These are phyloP conservation scores for Corrigiola litoralis DNA, from an alignment of 179 eudicot genomes.

Conservation along the genomic window DNA sequence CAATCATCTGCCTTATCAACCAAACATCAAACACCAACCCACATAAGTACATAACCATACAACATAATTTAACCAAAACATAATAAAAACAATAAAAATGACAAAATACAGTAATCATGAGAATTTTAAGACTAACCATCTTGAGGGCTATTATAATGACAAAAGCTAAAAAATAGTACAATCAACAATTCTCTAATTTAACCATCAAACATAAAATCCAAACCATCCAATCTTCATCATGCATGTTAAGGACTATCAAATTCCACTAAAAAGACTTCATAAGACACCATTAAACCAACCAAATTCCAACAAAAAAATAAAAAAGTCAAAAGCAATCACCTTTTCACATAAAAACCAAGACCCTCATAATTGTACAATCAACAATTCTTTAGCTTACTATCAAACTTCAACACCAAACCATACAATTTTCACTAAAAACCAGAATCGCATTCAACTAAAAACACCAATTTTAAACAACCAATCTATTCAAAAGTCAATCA, in stretches of 20 bases:
- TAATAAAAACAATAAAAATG: too few species aligned
- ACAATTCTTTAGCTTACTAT: not conserved
- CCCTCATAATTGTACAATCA: not conserved
- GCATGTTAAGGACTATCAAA: too few species aligned
- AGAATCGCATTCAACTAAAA: not conserved
- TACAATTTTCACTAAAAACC: too few species aligned
- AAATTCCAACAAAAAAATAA: not conserved
- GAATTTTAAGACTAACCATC: conserved; percentile 18
- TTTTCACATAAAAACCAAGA: too few species aligned
- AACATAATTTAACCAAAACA: too few species aligned
- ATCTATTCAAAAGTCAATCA: not conserved
- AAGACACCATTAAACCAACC: not conserved
- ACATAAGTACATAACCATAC: too few species aligned
- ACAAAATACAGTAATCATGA: not conserved
- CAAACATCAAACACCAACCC: too few species aligned
- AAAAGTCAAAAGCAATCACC: too few species aligned
- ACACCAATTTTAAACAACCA: not conserved
- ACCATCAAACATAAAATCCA: not conserved
- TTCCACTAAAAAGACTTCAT: too few species aligned
- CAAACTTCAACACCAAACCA: not conserved
- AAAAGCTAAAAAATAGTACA: not conserved
- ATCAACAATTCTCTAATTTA: not conserved
- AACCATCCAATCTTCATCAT: too few species aligned
- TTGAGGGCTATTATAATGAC: conserved; percentile 9
- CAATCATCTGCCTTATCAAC: too few species aligned